A percentile compares a stretch with the other conserved stretches of the same genome.
Conservation (phyloP, 2,329 filamentous ascomycete species). For the Neopestalotiopsis sp. region DNA sequence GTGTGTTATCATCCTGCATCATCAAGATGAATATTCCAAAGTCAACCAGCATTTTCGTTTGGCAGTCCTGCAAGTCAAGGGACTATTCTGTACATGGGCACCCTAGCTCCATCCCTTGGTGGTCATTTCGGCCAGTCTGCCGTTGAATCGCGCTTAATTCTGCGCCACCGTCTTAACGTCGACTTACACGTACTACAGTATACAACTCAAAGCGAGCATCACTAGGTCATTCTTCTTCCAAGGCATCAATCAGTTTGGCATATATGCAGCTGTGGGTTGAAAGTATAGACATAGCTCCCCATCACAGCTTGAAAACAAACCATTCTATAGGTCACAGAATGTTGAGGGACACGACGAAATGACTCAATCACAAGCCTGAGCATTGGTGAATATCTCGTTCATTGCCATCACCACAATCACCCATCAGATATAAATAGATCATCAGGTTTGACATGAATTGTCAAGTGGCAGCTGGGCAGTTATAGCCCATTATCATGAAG, state of each 20-base stretch:
- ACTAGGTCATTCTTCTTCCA: neutral
- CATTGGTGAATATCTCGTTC: neutral
- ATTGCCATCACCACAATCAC: neutral
- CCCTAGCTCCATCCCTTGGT: neutral
- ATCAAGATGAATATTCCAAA: no score
- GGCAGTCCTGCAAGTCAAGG: neutral
- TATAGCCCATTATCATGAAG: neutral
- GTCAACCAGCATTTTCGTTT: no score
- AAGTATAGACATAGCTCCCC: no score
- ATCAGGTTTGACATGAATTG: neutral
- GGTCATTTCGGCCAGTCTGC: neutral
- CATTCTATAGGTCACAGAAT: neutral
- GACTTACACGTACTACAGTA: neutral
- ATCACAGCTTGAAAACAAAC: no score
- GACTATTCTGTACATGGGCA: neutral
- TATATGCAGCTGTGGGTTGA: no score
- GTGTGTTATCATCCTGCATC: no score
- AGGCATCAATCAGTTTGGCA: neutral
- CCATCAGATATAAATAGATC: neutral
- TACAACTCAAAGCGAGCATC: neutral
- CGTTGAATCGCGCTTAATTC: neutral
- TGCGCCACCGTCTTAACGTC: neutral
- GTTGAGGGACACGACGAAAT: neutral
- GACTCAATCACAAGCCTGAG: neutral
- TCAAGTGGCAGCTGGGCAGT: no score